A percentile compares a stretch with the other conserved stretches of the same genome.
Conservation (phyloP, 2,329 filamentous ascomycete species). For the Neofusicoccum cordaticola region DNA sequence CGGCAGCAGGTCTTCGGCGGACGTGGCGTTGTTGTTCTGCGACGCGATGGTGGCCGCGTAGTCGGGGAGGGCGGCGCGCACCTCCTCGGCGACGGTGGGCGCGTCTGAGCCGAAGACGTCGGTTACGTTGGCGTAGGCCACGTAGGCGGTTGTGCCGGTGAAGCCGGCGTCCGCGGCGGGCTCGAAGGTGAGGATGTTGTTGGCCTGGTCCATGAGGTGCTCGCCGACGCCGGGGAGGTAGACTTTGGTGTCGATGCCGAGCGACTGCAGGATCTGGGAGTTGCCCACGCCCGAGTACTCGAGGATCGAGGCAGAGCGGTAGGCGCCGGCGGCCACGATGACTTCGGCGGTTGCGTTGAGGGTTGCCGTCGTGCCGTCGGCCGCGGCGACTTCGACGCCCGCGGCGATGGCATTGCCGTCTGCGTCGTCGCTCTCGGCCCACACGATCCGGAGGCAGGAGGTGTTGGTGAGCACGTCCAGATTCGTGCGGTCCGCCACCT, state of each 20-base stretch:
- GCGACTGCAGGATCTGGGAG: slow-evolving; percentile 16
- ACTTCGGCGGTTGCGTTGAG: slow-evolving; percentile 30
- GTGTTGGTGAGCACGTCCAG: slow-evolving; percentile 43
- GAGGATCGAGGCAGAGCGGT: slow-evolving; percentile 19
- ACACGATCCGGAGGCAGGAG: slow-evolving; percentile 39
- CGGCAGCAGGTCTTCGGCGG: background rate
- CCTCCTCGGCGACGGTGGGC: background rate
- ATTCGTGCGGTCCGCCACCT: slow-evolving; percentile 37
- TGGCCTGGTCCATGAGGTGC: slow-evolving; percentile 18
- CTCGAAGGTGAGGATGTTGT: background rate
- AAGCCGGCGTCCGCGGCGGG: background rate
- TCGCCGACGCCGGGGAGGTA: slow-evolving; percentile 23
- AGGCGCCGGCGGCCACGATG: slow-evolving; percentile 21
- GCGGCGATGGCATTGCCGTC: slow-evolving; percentile 19
- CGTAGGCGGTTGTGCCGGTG: background rate
- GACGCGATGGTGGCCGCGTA: background rate
- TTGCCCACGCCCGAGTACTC: slow-evolving; percentile 22
- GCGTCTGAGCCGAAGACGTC: background rate
- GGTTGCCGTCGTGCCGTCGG: background rate
- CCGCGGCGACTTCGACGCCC: slow-evolving; percentile 25
- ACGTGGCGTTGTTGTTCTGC: background rate
- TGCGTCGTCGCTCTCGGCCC: slow-evolving; percentile 21
- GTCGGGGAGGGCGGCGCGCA: background rate
- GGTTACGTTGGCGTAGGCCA: background rate
- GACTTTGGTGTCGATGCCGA: slow-evolving; percentile 4